Evolutionary conservation across 257 asterid species (phyloP).

Genomic region (Scutellaria barbata): DNA sequence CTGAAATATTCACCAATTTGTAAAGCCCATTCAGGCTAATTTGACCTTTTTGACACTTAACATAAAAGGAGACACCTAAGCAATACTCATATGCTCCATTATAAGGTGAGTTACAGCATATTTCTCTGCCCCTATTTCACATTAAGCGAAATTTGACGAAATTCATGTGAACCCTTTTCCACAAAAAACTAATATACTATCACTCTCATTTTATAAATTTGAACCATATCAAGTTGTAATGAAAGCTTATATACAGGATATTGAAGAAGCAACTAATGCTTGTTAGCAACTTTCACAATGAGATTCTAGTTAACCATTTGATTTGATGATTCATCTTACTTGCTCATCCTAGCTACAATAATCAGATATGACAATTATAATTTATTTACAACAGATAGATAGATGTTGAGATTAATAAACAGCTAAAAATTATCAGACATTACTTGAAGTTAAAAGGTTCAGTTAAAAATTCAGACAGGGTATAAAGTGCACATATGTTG

Average conservation of each 20-base stretch:
- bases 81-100: not conserved
- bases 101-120: not conserved
- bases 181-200: no score
- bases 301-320: not conserved
- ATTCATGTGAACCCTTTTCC: not conserved
- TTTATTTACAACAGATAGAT: no score
- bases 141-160: not conserved
- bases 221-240: not conserved
- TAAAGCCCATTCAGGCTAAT: not conserved
- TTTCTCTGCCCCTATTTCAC: not conserved
- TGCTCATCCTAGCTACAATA: not conserved
- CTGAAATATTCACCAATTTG: not conserved
- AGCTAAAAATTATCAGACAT: no score
- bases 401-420: no score
- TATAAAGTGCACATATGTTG: no score
- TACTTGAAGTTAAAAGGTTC: not conserved
- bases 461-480: no score
- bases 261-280: not conserved
- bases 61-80: not conserved
- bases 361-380: not conserved
- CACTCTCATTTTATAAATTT: no score
- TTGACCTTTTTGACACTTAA: not conserved
- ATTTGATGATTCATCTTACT: conserved; percentile 1
- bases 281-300: not conserved
- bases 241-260: not conserved